Conservation (phyloP, 495 filamentous ascomycete genomes). For the Lasiosphaeris hirsuta region DNA sequence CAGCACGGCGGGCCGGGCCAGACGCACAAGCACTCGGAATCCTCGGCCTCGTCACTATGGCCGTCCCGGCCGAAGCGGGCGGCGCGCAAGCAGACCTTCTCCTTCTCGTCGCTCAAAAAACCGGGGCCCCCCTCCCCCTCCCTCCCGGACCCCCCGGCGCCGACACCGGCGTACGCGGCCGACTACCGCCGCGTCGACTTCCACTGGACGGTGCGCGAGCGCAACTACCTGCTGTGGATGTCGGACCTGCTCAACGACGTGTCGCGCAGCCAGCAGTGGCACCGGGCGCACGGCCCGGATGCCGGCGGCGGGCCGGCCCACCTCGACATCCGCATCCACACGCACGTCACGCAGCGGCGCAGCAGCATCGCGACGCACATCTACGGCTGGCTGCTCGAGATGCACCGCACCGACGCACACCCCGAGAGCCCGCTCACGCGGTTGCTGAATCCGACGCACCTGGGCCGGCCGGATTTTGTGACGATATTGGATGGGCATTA, state of each 20-base stretch:
- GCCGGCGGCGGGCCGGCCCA: conserved; percentile 3
- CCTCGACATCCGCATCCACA: conserved; percentile 38
- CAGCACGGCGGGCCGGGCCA: not conserved
- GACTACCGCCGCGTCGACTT: conserved; percentile 37
- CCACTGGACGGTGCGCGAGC: conserved; percentile 41
- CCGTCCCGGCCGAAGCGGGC: not conserved
- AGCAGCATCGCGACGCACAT: conserved; percentile 36
- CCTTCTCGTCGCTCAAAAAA: not conserved
- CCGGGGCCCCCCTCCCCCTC: not conserved
- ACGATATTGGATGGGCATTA: conserved; percentile 45
- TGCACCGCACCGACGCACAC: conserved; percentile 33
- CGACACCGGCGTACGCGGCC: not conserved
- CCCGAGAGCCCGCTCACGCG: conserved; percentile 36
- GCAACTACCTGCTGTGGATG: conserved; percentile 40
- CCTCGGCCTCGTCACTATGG: not conserved
- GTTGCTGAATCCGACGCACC: conserved; percentile 37
- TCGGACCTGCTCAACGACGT: conserved; percentile 38
- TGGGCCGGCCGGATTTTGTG: conserved; percentile 55
- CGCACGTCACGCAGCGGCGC: conserved; percentile 35
- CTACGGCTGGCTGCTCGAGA: conserved; percentile 37
- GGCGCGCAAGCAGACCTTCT: not conserved
- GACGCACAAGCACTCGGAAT: not conserved
- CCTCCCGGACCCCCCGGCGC: not conserved
- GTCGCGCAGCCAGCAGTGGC: conserved; percentile 15
- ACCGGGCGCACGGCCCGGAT: conserved; percentile 5